Percentiles rank a stretch among this genome's conserved stretches.
phyloP scores from a whole-genome alignment of 2,329 filamentous ascomycete species.

The Cylindrodendrum hubeiense region DNA sequence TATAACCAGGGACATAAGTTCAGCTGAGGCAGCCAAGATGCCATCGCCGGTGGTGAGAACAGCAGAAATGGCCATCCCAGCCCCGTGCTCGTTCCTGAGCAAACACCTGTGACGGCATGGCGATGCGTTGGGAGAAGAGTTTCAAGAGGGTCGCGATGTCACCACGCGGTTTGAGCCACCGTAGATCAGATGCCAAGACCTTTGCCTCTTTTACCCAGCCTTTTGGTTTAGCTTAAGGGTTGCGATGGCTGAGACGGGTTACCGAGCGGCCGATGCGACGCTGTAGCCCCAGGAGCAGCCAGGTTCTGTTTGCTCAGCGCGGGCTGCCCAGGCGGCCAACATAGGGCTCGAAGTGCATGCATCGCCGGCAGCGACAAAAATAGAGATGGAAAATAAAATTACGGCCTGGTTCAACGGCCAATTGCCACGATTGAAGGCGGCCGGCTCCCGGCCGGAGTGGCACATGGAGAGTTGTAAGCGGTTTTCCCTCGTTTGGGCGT shows the following conservation, averaged over 20 bases:
- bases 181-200: slow-evolving; percentile 19
- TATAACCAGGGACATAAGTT: neutral
- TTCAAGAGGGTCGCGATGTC: slow-evolving; percentile 24
- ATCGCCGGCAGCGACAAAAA: neutral
- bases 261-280: slow-evolving; percentile 15
- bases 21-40: neutral
- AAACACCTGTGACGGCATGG: slow-evolving; percentile 2
- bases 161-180: slow-evolving; percentile 26
- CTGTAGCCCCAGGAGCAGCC: neutral
- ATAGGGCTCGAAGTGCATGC: neutral
- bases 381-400: neutral
- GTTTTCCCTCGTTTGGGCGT: neutral
- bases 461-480: neutral
- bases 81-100: slow-evolving; percentile 1
- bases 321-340: neutral
- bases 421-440: neutral
- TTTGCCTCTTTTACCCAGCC: neutral
- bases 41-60: neutral
- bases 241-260: slow-evolving; percentile 16
- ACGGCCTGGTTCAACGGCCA: neutral
- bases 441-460: neutral
- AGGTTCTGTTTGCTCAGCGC: slow-evolving; percentile 1
- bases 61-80: neutral
- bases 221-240: slow-evolving; percentile 6
- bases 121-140: slow-evolving; percentile 4